Evolutionary conservation across 257 asterid genomes (phyloP).

Genomic region (Jaltomata sinuosa): DNA sequence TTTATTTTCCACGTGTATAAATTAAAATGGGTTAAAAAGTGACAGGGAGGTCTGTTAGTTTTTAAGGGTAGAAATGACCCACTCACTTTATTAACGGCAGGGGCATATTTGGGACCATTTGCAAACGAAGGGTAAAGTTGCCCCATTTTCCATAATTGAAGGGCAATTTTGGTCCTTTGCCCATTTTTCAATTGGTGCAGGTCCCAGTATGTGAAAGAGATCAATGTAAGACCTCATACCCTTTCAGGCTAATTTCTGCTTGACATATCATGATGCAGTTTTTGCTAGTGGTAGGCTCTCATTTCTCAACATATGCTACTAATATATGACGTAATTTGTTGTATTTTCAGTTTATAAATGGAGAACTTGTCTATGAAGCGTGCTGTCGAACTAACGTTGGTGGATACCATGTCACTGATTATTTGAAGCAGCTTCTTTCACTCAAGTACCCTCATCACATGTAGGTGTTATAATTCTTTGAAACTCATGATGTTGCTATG

Average conservation of each 20-base stretch:
- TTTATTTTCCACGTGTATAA: not conserved
- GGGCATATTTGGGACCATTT: not conserved
- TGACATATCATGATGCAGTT: not conserved
- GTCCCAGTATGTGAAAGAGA: not conserved
- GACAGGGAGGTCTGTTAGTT: not conserved
- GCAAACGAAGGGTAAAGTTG: not conserved
- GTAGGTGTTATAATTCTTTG: constrained; percentile 34
- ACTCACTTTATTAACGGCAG: not conserved
- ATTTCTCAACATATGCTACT: not conserved
- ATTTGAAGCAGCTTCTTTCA: constrained; percentile 95
- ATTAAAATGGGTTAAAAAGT: not conserved
- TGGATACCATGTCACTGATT: constrained; percentile 93
- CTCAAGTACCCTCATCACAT: constrained; percentile 95
- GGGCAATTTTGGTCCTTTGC: not conserved
- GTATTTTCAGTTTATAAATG: constrained; percentile 63
- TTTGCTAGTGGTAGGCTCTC: not conserved
- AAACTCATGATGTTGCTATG: not conserved
- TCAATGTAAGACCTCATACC: not conserved
- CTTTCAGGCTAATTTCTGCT: not conserved
- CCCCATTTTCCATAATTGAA: not conserved
- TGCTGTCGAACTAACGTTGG: constrained; percentile 93
- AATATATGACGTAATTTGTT: not conserved
- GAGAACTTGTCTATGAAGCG: constrained; percentile 93
- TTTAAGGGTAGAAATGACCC: not conserved
- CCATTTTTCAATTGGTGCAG: not conserved